A percentile compares a stretch with the other conserved stretches of the same genome.
phyloP scores from a whole-genome alignment of 139 green algal genomes.

The Tetradesmus obliquus region DNA sequence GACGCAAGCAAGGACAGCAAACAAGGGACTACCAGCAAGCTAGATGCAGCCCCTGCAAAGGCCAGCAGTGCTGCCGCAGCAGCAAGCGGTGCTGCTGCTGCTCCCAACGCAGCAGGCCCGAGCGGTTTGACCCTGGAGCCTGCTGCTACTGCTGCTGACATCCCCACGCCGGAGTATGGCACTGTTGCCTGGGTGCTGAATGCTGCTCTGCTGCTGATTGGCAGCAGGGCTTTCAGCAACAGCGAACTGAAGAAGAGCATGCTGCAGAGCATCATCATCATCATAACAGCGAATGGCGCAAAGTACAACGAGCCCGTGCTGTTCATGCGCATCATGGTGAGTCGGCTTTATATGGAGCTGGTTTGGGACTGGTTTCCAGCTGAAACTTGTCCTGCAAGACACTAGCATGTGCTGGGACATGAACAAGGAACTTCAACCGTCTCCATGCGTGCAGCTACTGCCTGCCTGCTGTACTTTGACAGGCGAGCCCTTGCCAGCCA shows the following conservation, averaged over 20 bases:
- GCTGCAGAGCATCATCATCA: conserved; percentile 81
- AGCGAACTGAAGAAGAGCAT: conserved; percentile 84
- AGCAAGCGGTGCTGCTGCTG: conserved; percentile 6
- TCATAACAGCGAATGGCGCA: conserved; percentile 69
- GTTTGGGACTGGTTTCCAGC: not conserved
- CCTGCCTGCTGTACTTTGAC: not conserved
- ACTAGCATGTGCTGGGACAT: not conserved
- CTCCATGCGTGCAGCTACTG: not conserved
- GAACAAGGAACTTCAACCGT: too few species aligned
- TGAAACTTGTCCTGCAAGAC: not conserved
- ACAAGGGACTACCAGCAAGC: not conserved
- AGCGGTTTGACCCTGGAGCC: not conserved
- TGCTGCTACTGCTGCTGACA: conserved; percentile 20
- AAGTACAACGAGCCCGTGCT: conserved; percentile 71
- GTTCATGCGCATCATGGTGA: conserved; percentile 67
- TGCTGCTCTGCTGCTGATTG: conserved; percentile 67
- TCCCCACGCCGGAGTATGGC: conserved; percentile 71
- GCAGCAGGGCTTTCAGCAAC: conserved; percentile 58
- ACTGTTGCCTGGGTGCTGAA: conserved; percentile 78
- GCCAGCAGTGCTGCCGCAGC: not conserved
- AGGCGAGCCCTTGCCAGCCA: too few species aligned
- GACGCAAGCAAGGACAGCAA: not conserved
- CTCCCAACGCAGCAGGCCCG: not conserved
- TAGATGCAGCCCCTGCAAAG: not conserved
- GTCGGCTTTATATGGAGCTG: not conserved